Evolutionary conservation across 2,329 filamentous ascomycete genomes (phyloP).

Genomic region (Alternaria arborescens): DNA sequence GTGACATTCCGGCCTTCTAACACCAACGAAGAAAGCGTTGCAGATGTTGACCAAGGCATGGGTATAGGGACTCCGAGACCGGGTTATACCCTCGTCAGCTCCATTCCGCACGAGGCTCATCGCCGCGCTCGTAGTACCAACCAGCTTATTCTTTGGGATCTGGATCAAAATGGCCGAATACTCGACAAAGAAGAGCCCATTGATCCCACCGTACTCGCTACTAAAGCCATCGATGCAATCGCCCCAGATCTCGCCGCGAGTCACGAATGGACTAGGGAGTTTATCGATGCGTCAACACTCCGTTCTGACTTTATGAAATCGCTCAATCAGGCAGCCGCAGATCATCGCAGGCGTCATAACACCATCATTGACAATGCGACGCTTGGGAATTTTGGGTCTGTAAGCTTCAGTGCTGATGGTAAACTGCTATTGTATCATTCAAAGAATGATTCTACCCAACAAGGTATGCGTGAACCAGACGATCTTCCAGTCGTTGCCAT

Average conservation of each 20-base stretch:
- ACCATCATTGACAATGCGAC: constrained; percentile 26
- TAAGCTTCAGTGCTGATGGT: constrained; percentile 33
- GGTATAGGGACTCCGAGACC: constrained; percentile 7
- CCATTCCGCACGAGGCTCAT: constrained; percentile 10
- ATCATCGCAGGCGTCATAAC: constrained; percentile 35
- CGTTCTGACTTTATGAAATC: constrained; percentile 31
- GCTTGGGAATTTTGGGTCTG: constrained; percentile 20
- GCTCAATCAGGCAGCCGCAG: constrained; percentile 25
- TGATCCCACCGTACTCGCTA: constrained; percentile 30
- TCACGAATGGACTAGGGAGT: constrained; percentile 40
- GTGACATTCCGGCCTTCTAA: constrained; percentile 27
- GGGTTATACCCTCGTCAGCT: constrained; percentile 35
- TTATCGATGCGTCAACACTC: constrained; percentile 30
- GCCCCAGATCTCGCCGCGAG: constrained; percentile 29
- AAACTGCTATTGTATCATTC: constrained; percentile 28
- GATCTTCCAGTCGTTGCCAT: constrained; percentile 28
- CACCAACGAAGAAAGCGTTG: neutral
- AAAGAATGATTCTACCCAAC: constrained; percentile 22
- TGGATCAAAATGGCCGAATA: constrained; percentile 37
- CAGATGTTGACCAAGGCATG: neutral
- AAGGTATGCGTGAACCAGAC: constrained; percentile 12
- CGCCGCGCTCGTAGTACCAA: neutral
- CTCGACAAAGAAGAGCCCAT: constrained; percentile 41
- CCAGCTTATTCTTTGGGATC: constrained; percentile 38
- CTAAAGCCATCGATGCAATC: constrained; percentile 39